Evolutionary conservation across 164 flowering plant species (phyloP), one percentile per base, ranked within the genome.

Genomic region (Nymphaea thermarum): DNA sequence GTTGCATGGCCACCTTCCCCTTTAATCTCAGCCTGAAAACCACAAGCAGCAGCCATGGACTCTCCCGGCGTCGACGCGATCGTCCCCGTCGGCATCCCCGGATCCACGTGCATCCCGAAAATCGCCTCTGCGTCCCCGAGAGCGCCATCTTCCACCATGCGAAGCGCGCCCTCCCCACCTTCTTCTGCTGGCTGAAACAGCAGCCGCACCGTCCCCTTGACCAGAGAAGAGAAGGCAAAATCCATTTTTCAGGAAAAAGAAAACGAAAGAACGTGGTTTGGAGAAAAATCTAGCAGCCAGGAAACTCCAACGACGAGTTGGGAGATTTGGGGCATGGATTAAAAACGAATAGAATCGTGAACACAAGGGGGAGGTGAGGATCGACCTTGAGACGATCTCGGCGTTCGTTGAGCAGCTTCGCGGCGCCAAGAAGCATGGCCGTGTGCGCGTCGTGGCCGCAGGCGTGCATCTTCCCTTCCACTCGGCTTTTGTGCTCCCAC

Each of bases 101-200:
- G 64, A 63, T 80, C 82, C 71, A 85, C 66, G 60, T 90, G 96
- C 86, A 87, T 82, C 14, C 80, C 93, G 80, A 87, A 91, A 65
- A 91, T 91, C 41, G 85, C 96, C 78, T 85, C 84, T 59, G 93
- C 84, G 36, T 82, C 80, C 53, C 85, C 88, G 68, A 92, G 86
- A 57, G 94, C 90, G 67, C 96, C 93, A 69, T 85, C 91, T 72
- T 82, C 80, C 64, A 90, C 82, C 94, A 90, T 88, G 72, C 82
- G 75, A 71, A 80, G 72, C 44, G 96, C 96, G 67, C 96, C 96
- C 15, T 87, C 87, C 65, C 92, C 90, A 45, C 92, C 92, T 75
- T 91, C 98, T 80, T 91, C 98, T 45, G 90, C 96, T 44, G 96
- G 96, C 77, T 91, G 98, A 74, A 91, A 91, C 68, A 91, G 76